A percentile compares a stretch with the other conserved stretches of the same genome.
These are phyloP conservation scores for Trichosporon ovoides DNA, from an alignment of 1,284 basidiomycete genomes.

Conservation along the genomic window DNA sequence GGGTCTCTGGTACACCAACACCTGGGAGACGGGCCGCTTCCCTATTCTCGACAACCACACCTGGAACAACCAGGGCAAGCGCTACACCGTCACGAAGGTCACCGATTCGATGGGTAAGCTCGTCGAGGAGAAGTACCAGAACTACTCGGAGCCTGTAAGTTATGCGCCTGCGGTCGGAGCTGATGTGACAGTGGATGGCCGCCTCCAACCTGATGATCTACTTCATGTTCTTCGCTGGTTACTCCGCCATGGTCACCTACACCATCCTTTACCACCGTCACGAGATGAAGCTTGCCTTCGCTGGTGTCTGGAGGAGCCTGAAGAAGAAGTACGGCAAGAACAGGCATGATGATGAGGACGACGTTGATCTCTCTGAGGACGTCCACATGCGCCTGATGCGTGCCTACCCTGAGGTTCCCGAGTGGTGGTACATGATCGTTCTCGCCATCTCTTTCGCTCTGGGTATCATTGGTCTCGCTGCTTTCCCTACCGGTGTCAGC, in stretches of 20 bases:
- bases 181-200: constrained; percentile 21
- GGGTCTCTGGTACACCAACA: constrained; percentile 30
- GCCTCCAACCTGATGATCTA: constrained; percentile 37
- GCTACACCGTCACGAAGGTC: constrained; percentile 42
- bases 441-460: constrained; percentile 58
- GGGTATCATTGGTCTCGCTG: constrained; percentile 38
- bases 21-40: constrained; percentile 34
- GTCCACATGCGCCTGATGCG: constrained; percentile 54
- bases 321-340: neutral
- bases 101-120: constrained; percentile 31
- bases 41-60: constrained; percentile 34
- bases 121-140: constrained; percentile 33
- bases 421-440: constrained; percentile 65
- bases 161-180: too few relatives aligned
- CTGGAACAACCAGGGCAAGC: constrained; percentile 28
- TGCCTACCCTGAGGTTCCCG: constrained; percentile 48
- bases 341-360: neutral
- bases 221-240: constrained; percentile 41
- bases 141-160: constrained; percentile 31
- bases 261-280: constrained; percentile 49
- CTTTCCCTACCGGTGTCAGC: constrained; percentile 61
- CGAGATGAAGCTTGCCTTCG: constrained; percentile 46
- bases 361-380: constrained; percentile 58
- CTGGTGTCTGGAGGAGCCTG: constrained; percentile 25
- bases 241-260: constrained; percentile 40